A percentile compares a stretch with the other conserved stretches of the same genome.
phyloP scores from a whole-genome alignment of 768 basidiomycete species.

The Tylopilus sp. region DNA sequence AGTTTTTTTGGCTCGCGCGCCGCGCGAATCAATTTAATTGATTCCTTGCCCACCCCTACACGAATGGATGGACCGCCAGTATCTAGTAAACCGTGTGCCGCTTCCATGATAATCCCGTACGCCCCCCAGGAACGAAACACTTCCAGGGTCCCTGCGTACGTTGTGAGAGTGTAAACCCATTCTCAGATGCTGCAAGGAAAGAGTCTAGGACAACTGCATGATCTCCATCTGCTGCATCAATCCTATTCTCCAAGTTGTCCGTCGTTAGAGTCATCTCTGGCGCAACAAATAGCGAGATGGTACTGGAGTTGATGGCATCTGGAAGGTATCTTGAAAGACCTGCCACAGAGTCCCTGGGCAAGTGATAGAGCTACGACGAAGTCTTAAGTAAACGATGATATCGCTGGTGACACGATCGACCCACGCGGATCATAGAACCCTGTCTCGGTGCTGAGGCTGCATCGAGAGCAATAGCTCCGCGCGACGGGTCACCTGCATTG shows the following conservation, averaged over 20 bases:
- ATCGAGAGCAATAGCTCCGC: constrained; percentile 63
- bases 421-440: constrained; percentile 53
- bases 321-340: constrained; percentile 1
- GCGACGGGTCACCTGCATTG: constrained; percentile 67
- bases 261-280: constrained; percentile 14
- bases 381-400: background rate
- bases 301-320: background rate
- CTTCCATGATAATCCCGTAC: constrained; percentile 17
- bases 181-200: constrained; percentile 53
- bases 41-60: too few species aligned
- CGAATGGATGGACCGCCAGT: too few species aligned
- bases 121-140: constrained; percentile 39
- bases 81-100: too few species aligned
- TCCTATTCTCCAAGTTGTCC: background rate
- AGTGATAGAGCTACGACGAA: constrained; percentile 41
- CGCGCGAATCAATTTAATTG: too few species aligned
- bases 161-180: constrained; percentile 44
- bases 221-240: background rate
- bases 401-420: constrained; percentile 4
- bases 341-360: constrained; percentile 24
- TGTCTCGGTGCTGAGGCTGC: constrained; percentile 46
- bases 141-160: constrained; percentile 37
- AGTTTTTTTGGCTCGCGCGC: too few species aligned
- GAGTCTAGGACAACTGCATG: constrained; percentile 5
- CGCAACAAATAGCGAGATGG: constrained; percentile 24